A percentile compares a stretch with the other conserved stretches of the same genome.
Conservation (phyloP, 352 stramenopile genomes). For the Phytophthora fragariae region DNA sequence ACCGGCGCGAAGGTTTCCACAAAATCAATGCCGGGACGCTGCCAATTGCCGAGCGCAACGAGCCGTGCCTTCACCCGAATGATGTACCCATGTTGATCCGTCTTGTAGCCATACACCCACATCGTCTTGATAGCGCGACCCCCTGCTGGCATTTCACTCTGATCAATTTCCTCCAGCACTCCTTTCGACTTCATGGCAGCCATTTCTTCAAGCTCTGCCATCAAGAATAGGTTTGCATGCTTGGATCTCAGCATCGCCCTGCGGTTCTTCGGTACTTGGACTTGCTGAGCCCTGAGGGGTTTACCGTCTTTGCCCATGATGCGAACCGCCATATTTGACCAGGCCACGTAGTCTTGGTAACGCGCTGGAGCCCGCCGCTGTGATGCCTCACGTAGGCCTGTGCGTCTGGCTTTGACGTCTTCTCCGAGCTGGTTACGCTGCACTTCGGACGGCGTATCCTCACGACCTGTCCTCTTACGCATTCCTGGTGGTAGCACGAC, state of each 20-base stretch:
- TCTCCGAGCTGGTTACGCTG: slow-evolving; percentile 3
- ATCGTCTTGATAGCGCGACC: slow-evolving; percentile 3
- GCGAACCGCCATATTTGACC: not conserved
- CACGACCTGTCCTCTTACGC: slow-evolving; percentile 1
- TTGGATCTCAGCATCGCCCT: not conserved
- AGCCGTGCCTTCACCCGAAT: slow-evolving; percentile 9
- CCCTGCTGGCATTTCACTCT: not conserved
- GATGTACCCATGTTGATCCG: slow-evolving; percentile 7
- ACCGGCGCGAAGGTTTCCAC: not conserved
- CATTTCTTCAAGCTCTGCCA: slow-evolving; percentile 11
- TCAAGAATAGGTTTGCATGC: not conserved
- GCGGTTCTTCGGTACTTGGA: not conserved
- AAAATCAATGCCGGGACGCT: slow-evolving; percentile 10
- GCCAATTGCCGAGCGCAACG: slow-evolving; percentile 10
- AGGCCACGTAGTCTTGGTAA: slow-evolving; percentile 9
- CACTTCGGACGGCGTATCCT: not conserved
- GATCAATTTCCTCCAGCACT: slow-evolving; percentile 7
- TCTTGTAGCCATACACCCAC: slow-evolving; percentile 15
- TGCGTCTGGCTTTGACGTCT: slow-evolving; percentile 1
- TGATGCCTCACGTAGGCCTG: not conserved
- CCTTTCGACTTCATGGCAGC: not conserved
- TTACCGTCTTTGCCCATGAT: not conserved
- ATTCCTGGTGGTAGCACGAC: not conserved
- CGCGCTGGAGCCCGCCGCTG: not conserved
- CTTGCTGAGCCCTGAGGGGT: not conserved